A percentile compares a stretch with the other conserved stretches of the same genome.
Conservation (phyloP, 129 eudicot species). For the Tanacetum coccineum region DNA sequence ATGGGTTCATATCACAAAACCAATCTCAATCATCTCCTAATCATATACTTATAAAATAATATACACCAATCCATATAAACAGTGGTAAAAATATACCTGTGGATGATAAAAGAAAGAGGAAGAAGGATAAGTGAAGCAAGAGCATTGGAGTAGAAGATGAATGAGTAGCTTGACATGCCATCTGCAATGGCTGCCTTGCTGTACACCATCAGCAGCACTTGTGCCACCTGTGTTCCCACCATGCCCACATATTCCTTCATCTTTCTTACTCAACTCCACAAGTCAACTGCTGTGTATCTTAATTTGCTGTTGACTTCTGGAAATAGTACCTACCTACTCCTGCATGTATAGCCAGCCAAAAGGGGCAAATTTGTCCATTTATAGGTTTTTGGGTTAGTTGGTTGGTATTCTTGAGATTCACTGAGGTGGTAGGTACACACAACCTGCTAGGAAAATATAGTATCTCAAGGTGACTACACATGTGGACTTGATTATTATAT, state of each 20-base stretch:
- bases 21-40: no score
- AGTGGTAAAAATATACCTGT: conserved; percentile 40
- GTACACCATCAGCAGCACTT: conserved; percentile 56
- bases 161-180: conserved; percentile 78
- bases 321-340: conserved; percentile 1
- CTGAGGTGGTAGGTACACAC: conserved; percentile 12
- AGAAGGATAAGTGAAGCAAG: conserved; percentile 69
- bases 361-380: not conserved
- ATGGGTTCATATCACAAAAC: no score
- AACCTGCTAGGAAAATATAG: not conserved
- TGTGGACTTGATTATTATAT: not conserved
- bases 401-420: not conserved
- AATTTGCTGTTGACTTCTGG: no score
- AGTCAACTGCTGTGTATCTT: not conserved
- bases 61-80: no score
- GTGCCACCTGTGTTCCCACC: conserved; percentile 61
- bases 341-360: not conserved
- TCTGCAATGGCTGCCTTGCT: conserved; percentile 56
- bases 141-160: conserved; percentile 74
- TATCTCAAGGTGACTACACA: not conserved
- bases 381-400: no score
- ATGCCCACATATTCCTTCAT: conserved; percentile 54
- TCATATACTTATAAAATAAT: no score
- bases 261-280: conserved; percentile 14
- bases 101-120: conserved; percentile 46